phyloP scores from a whole-genome alignment of 441 rosid genomes.

The Erodium texanum region DNA sequence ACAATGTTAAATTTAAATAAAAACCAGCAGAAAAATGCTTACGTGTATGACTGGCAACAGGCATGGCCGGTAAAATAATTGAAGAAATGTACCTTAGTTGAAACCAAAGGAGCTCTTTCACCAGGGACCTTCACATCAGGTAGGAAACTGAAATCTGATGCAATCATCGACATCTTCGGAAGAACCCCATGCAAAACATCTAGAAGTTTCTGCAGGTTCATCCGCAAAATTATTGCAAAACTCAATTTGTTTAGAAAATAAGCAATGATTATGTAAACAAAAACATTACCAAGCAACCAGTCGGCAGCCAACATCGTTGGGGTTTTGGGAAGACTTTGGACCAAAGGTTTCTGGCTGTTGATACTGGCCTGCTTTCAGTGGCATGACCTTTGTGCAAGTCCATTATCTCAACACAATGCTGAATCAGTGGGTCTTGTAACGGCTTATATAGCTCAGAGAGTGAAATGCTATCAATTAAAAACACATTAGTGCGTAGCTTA shows the following conservation, averaged over 20 bases:
- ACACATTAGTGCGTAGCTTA: conserved; percentile 17
- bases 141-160: conserved; percentile 87
- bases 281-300: conserved; percentile 72
- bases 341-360: conserved; percentile 45
- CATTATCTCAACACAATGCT: conserved; percentile 53
- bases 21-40: not conserved
- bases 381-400: conserved; percentile 39
- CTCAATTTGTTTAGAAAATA: too few species aligned
- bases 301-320: conserved; percentile 89
- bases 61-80: not conserved
- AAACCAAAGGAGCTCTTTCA: conserved; percentile 91
- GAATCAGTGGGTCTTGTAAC: conserved; percentile 63
- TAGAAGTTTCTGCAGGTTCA: conserved; percentile 53
- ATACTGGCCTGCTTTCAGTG: conserved; percentile 19
- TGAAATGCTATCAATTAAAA: conserved; percentile 37
- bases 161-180: conserved; percentile 91
- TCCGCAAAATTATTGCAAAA: too few species aligned
- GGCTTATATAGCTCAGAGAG: conserved; percentile 68
- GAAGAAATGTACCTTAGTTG: conserved; percentile 58
- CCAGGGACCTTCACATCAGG: conserved; percentile 89
- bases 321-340: conserved; percentile 75
- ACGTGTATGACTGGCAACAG: too few species aligned
- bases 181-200: conserved; percentile 70
- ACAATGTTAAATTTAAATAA: not conserved
- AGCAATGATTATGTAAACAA: not conserved